phyloP scores from a whole-genome alignment of 768 basidiomycete genomes.

The Pleurotus giganteus region DNA sequence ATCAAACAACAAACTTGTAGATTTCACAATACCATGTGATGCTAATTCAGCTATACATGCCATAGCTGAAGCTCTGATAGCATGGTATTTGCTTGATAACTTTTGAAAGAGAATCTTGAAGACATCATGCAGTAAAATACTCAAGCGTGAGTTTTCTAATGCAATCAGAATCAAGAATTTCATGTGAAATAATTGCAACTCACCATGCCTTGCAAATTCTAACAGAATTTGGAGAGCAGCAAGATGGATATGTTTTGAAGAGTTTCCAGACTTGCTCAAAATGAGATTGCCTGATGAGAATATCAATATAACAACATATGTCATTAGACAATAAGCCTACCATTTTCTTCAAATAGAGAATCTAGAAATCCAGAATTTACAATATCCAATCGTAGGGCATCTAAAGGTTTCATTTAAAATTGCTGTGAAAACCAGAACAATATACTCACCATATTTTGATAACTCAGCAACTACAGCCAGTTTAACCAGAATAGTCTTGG shows the following conservation, averaged over 20 bases:
- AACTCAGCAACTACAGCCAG: not conserved
- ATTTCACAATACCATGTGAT: not conserved
- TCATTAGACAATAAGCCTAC: not conserved
- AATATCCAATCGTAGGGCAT: not conserved
- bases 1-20: not conserved
- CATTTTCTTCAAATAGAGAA: slow-evolving; percentile 1
- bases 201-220: not conserved
- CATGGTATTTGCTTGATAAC: not conserved
- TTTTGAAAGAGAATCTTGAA: not conserved
- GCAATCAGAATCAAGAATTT: not conserved
- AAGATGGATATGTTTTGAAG: not conserved
- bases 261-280: not conserved
- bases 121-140: not conserved
- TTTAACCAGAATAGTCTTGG: not conserved
- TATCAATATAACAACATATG: not conserved
- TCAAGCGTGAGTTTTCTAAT: not conserved
- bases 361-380: not conserved
- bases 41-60: not conserved
- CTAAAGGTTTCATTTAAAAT: not conserved
- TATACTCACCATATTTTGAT: not conserved
- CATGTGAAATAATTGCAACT: not conserved
- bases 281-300: not conserved
- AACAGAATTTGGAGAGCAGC: not conserved
- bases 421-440: not conserved
- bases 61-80: not conserved